These are phyloP conservation scores for Juglanconis sp. DNA, from an alignment of 2,329 filamentous ascomycete genomes.

Conservation along the genomic window DNA sequence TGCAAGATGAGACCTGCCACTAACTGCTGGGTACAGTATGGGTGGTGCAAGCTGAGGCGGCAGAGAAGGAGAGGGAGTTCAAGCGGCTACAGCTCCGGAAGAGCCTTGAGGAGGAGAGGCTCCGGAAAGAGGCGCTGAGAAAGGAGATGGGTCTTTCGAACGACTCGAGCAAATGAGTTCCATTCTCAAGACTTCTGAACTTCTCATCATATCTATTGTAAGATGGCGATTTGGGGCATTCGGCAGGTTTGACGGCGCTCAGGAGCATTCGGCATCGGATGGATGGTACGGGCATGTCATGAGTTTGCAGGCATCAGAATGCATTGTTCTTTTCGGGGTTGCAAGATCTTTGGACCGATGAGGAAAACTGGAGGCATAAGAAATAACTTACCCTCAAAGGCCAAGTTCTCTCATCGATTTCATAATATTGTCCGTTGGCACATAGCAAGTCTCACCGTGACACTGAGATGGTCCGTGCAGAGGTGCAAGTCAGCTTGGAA, in stretches of 20 bases:
- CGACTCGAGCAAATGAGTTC: conserved; percentile 22
- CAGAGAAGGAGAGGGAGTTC: conserved; percentile 38
- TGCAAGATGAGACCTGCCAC: background rate
- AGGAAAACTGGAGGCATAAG: too few species aligned
- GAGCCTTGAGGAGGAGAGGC: conserved; percentile 39
- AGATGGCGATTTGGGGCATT: conserved; percentile 4
- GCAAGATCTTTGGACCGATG: too few species aligned
- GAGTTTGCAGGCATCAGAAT: background rate
- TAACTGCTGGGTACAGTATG: conserved; percentile 37
- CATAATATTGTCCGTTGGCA: background rate
- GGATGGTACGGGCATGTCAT: background rate
- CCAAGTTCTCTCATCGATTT: too few species aligned
- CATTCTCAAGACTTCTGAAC: too few species aligned
- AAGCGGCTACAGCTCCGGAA: conserved; percentile 33
- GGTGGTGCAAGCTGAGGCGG: conserved; percentile 48
- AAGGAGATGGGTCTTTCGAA: conserved; percentile 43
- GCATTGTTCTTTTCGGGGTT: too few species aligned
- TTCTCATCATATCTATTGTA: background rate
- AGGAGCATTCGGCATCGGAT: conserved; percentile 12
- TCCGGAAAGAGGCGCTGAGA: conserved; percentile 47
- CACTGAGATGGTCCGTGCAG: conserved; percentile 11
- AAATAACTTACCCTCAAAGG: too few species aligned
- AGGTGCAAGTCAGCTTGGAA: background rate
- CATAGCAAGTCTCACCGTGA: background rate
- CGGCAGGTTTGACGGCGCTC: conserved; percentile 12